Base-by-base conservation (phyloP, 495 filamentous ascomycete species). In the Penicillium arizonense region DNA sequence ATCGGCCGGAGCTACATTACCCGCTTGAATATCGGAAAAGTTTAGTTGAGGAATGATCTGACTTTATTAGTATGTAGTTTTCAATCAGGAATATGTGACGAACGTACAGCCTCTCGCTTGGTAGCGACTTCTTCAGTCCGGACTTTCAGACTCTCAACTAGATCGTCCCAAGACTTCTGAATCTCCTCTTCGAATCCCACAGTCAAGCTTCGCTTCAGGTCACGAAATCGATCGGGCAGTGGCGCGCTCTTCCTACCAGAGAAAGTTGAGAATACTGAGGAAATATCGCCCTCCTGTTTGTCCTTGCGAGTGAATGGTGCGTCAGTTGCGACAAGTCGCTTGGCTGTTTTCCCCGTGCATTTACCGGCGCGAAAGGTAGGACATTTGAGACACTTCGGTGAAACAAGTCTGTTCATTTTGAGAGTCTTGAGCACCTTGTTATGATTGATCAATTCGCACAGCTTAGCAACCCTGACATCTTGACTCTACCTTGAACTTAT, bases 281-380 rank as follows among this genome's bases (percentile, higher is more conserved):
- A 53, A 41, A 58, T 58, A 36, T 53, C 44, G 34, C 55, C 55
- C 39, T 58, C 55, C 40, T 37, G 20, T 33, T 53, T 53, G 13
- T 53, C 50, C 20, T 53, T 53, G 18, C 50, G 50, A 40, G 50
- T 46, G 33, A 41, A 33, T 10, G 42, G 43, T 13, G 41, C 18
- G 39, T 53, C 42, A 18, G 50, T 45, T 34, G 40, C 42, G 4
- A 53, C 10, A 16, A 44, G 50, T 11, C 50, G 50, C 28, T 52
- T 52, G 18, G 40, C 13, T 23, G 49, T 12, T 44, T 30, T 30
- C 2, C 39, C 49, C 28, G 40, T 2, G 30, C 49, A 52, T 35
- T 37, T 52, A 8, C 49, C 49, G 0, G 49, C 38, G 3, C 40
- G 40, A 34, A 52, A 52, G 21, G 39, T 51, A 42, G 48, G 37